Base-by-base conservation (phyloP, 2,329 filamentous ascomycete genomes). In the Pseudocercospora crystallina region DNA sequence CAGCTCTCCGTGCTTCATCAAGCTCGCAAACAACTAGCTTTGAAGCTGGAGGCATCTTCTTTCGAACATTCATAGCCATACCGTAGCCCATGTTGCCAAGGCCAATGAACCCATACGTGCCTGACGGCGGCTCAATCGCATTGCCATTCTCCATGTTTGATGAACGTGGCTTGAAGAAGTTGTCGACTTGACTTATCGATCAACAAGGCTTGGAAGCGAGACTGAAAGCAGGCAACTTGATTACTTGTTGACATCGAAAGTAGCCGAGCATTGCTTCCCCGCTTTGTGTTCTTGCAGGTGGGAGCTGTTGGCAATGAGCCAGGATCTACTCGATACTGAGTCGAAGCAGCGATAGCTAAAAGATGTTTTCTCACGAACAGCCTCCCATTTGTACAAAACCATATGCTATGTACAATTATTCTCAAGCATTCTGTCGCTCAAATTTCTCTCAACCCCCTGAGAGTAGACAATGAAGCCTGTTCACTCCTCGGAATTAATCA, bases 41-140 rank as follows among this genome's bases (percentile, higher is more conserved):
- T 38, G 66, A 58, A 1, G 58, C 54, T 0, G 56, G 26, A 14
- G 59, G 56, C 36, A 73, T 64, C 17, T 70, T 69, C 61, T 67
- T 64, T 2, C 71, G 66, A 0, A 73, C 61, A 49, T 73, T 73
- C 11, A 69, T 58, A 20, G 71, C 71, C 71, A 73, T 73, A 29
- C 70, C 69, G 39, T 69, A 73, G 42, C 71, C 71, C 71, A 74
- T 73, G 31, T 72, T 69, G 5, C 71, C 71, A 1, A 73, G 61
- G 46, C 71, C 71, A 26, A 51, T 44, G 33, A 47, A 47, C 35
- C 37, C 37, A 37, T 51, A 50, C 11, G 40, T 45, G 7, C 35
- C 47, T 15, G 34, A 9, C 8, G 47, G 47, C 12, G 41, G 31
- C 31, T 35, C 14, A 17, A 30, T 13, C 12, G 11, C 5, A 20